Base-by-base conservation (phyloP, 1,139 yeast genomes). In the Kodamaea sp. region DNA sequence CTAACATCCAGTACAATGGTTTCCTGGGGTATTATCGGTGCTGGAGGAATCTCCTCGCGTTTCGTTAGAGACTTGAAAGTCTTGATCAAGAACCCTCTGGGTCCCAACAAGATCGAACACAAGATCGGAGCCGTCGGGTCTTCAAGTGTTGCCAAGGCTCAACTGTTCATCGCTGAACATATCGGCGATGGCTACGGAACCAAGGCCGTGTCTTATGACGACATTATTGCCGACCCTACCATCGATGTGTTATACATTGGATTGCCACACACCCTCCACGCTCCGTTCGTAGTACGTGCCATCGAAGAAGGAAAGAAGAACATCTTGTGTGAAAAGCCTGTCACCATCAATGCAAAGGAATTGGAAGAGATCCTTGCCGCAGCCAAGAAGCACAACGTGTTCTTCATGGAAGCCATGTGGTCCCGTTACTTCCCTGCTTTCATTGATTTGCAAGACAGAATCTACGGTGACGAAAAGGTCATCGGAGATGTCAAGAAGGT, bases 361-460 rank as follows among this genome's bases (percentile, higher is more conserved):
- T 65, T 78, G 7, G 50, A 59, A 20, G 70, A 66, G 27, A 50
- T 79, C 12, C 56, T 70, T 30, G 63, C 54, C 3, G 61, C 70
- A 32, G 85, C 84, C 9, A 59, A 60, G 43, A 47, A 57, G 32
- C 66, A 72, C 48, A 57, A 63, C 2, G 60, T 70, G 33, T 78
- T 73, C 46, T 59, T 78, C 35, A 74, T 80, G 83, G 86, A 80
- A 51, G 85, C 77, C 3, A 72, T 79, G 35, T 80, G 86, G 86
- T 75, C 83, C 2, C 61, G 84, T 31, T 79, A 74, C 50, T 74
- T 79, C 61, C 85, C 85, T 2, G 48, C 75, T 13, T 61, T 72
- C 24, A 38, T 51, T 16, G 61, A 61, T 19, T 56, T 77, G 35
- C 60, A 66, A 41, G 40, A 62, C 22, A 55, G 63, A 38, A 49